Percentiles rank a stretch among this genome's conserved stretches.
Conservation (phyloP, 345 rosid species). For the Eucalyptus pauciflora region DNA sequence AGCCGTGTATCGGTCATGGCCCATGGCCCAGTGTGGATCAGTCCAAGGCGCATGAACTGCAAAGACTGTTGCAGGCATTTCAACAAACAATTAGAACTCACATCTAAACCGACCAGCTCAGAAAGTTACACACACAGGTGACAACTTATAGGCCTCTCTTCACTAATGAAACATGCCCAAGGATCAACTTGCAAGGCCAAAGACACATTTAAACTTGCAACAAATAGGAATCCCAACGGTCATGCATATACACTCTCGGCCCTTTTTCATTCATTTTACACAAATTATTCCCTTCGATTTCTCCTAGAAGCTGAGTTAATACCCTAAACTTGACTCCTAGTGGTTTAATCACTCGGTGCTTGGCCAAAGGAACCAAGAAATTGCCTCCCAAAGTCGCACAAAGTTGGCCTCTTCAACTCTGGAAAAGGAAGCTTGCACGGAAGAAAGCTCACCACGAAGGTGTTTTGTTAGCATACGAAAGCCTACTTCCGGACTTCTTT, state of each 20-base stretch:
- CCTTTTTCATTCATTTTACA: neutral
- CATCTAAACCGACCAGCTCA: neutral
- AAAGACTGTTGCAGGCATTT: no score
- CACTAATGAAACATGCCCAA: neutral
- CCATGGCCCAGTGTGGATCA: neutral
- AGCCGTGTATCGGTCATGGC: neutral
- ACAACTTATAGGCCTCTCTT: neutral
- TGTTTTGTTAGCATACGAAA: no score
- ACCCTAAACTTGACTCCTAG: neutral
- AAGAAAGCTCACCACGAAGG: no score
- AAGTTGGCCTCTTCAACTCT: no score
- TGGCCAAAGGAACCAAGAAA: no score
- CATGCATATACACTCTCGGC: rapidly evolving
- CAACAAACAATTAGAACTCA: neutral
- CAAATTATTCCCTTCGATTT: neutral
- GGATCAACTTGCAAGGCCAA: neutral
- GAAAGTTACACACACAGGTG: neutral
- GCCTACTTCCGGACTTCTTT: no score
- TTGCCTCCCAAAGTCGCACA: no score
- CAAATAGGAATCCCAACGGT: rapidly evolving
- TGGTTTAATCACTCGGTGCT: no score
- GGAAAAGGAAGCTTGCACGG: no score
- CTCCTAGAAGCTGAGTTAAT: rapidly evolving
- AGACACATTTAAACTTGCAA: neutral
- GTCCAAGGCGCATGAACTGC: rapidly evolving